phyloP scores from a whole-genome alignment of 768 basidiomycete species.

The Scleroderma citrinum region DNA sequence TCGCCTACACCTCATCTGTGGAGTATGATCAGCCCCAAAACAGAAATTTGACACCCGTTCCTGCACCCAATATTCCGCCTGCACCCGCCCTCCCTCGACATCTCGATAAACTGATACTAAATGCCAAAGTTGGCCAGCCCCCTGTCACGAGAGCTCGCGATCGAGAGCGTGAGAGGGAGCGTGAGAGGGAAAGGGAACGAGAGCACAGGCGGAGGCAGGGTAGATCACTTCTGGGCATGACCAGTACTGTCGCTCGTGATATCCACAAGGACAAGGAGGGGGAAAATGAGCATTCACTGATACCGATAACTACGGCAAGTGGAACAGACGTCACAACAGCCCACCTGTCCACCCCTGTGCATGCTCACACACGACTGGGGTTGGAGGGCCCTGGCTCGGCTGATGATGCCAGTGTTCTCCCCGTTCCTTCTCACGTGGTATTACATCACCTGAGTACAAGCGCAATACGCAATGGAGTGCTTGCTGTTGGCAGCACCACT shows the following conservation, averaged over 20 bases:
- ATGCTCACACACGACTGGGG: slow-evolving; percentile 26
- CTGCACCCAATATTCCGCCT: slow-evolving; percentile 77
- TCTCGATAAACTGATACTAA: slow-evolving; percentile 91
- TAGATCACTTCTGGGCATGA: slow-evolving; percentile 31
- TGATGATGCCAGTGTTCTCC: slow-evolving; percentile 87
- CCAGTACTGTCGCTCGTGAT: slow-evolving; percentile 28
- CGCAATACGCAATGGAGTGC: slow-evolving; percentile 88
- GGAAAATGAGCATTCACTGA: slow-evolving; percentile 16
- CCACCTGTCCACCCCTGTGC: slow-evolving; percentile 21
- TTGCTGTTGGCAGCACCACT: slow-evolving; percentile 89
- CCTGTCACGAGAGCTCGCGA: slow-evolving; percentile 30
- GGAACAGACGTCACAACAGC: slow-evolving; percentile 31
- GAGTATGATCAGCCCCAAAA: slow-evolving; percentile 29
- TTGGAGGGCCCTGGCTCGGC: slow-evolving; percentile 43
- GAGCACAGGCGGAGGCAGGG: slow-evolving; percentile 27
- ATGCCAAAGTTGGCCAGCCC: slow-evolving; percentile 36
- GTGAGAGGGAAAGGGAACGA: slow-evolving; percentile 30
- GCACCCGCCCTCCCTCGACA: slow-evolving; percentile 87
- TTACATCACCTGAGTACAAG: slow-evolving; percentile 93
- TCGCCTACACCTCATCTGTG: slow-evolving; percentile 33
- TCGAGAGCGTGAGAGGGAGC: slow-evolving; percentile 29
- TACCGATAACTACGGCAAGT: slow-evolving; percentile 34
- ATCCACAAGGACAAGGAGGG: slow-evolving; percentile 20
- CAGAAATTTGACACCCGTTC: slow-evolving; percentile 36
- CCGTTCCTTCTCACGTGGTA: slow-evolving; percentile 91